Conservation (phyloP, 2,329 filamentous ascomycete genomes). For the Biscogniauxia mediterranea region DNA sequence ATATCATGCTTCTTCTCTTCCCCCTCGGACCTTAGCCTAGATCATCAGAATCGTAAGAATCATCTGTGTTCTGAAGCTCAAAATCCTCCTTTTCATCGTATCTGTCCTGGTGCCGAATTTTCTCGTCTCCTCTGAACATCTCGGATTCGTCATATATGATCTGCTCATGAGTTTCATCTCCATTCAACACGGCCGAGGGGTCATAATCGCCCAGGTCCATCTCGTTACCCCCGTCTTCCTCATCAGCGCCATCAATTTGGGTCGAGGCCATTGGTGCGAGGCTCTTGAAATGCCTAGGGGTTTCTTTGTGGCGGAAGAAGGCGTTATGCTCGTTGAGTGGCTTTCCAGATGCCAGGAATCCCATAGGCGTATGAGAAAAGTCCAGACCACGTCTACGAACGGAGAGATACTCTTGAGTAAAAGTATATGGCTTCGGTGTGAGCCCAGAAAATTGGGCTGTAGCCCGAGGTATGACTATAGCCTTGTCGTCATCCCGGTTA, state of each 20-base stretch:
- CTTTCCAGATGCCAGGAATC: conserved; percentile 53
- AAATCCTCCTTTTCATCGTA: conserved; percentile 1
- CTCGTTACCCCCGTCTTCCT: conserved; percentile 9
- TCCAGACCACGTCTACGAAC: conserved; percentile 56
- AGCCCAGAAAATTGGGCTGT: conserved; percentile 20
- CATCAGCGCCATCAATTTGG: conserved; percentile 12
- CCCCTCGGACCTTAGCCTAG: not conserved
- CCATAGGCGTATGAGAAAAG: conserved; percentile 58
- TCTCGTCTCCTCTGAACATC: conserved; percentile 2
- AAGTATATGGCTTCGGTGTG: conserved; percentile 39
- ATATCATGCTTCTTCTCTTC: not conserved
- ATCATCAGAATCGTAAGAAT: not conserved
- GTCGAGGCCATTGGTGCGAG: conserved; percentile 11
- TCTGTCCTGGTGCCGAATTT: conserved; percentile 1
- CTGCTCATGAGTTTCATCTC: conserved; percentile 15
- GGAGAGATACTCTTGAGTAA: conserved; percentile 56
- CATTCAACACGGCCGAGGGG: conserved; percentile 15
- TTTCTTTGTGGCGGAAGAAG: conserved; percentile 44
- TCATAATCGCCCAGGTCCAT: conserved; percentile 24
- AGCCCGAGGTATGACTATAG: conserved; percentile 1
- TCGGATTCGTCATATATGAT: conserved; percentile 27
- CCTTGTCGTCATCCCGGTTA: not conserved
- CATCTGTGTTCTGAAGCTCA: not conserved
- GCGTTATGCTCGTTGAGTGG: conserved; percentile 45
- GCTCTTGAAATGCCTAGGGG: conserved; percentile 1